Evolutionary conservation across 495 filamentous ascomycete species (phyloP), one percentile per base, ranked within the genome.

Genomic region (Neurospora hispaniola): DNA sequence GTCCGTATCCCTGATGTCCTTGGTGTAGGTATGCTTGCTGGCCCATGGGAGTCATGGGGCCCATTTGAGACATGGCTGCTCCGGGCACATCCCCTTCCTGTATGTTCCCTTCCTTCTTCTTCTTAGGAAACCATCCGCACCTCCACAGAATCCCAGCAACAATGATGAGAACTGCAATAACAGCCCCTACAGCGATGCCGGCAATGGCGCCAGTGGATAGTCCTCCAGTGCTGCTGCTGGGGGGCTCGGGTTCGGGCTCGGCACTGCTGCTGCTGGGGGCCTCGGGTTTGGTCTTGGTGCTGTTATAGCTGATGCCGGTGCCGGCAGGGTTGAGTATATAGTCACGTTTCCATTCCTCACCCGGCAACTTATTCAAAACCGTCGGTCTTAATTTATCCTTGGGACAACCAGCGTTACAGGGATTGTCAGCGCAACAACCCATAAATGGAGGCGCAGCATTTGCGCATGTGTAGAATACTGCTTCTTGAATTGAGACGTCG

Each of bases 381-480:
- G 77, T 76, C 1, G 71, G 82, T 84, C 39, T 39, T 39, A 39
- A 8, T 39, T 39, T 7, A 39, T 39, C 1, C 39, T 39, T 7
- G 39, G 39, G 39, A 39, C 39, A 39, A 39, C 39, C 39, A 8
- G 39, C 39, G 39, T 39, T 8, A 39, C 39, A 39, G 39, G 39
- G 39, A 1, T 8, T 8, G 39, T 39, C 39, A 9, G 39, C 69
- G 48, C 81, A 83, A 70, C 81, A 83, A 3, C 81, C 81, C 71
- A 83, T 69, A 54, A 83, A 83, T 2, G 71, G 75, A 11, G 80
- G 81, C 7, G 16, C 31, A 4, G 71, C 5, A 16, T 14, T 14
- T 4, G 12, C 4, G 73, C 81, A 83, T 2, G 79, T 81, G 69
- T 76, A 83, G 76, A 76, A 83, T 38, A 71, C 69, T 35, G 78